Conservation (phyloP, 208 protist species). For the Entamoeba histolytica region DNA sequence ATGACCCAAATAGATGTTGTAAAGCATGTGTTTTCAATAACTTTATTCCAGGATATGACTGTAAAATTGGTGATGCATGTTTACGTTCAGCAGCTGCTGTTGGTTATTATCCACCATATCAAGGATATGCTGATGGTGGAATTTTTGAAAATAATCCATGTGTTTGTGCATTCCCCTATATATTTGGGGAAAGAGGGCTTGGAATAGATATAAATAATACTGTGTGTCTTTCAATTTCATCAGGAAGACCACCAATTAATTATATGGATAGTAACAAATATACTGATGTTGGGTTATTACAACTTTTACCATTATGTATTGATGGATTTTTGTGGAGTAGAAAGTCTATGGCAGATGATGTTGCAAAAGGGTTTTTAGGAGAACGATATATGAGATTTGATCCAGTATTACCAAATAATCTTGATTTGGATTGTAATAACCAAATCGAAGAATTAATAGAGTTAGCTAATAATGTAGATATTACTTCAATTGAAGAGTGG, state of each 20-base stretch:
- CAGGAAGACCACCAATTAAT: not conserved
- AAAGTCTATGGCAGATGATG: not conserved
- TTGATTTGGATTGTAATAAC: not conserved
- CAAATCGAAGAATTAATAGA: not conserved
- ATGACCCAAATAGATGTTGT: not conserved
- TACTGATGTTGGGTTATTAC: not conserved
- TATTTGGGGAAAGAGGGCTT: not conserved
- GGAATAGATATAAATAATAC: not conserved
- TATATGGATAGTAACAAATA: not conserved
- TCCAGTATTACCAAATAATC: not conserved
- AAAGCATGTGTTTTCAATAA: not conserved
- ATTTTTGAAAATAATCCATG: not conserved
- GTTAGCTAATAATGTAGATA: not conserved
- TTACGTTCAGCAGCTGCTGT: not conserved
- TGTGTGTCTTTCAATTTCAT: not conserved
- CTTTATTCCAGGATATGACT: not conserved
- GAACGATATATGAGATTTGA: not conserved
- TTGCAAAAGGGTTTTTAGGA: not conserved
- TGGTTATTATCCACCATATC: not conserved
- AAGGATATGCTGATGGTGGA: not conserved
- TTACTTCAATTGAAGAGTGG: not conserved
- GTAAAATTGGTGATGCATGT: not conserved
- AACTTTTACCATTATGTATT: not conserved
- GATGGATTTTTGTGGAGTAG: not conserved
- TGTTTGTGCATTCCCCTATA: not conserved